These are phyloP conservation scores for Sporisorium graminicola DNA, from an alignment of 1,284 basidiomycete genomes.

Conservation along the genomic window DNA sequence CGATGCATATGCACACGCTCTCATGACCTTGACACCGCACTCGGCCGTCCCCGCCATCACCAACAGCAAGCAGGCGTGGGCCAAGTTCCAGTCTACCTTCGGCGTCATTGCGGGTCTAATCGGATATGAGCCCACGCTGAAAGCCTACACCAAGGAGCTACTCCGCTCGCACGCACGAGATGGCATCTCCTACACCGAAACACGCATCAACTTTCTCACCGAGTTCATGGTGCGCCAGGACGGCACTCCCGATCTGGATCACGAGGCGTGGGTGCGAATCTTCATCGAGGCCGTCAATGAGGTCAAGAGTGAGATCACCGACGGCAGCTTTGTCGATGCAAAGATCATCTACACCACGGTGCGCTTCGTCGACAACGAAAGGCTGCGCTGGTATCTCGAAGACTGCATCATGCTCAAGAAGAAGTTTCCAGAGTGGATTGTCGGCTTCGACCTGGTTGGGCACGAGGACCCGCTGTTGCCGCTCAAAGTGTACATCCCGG, in stretches of 20 bases:
- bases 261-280: constrained; percentile 76
- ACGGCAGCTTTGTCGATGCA: constrained; percentile 39
- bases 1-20: constrained; percentile 52
- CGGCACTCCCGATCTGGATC: constrained; percentile 75
- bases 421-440: constrained; percentile 80
- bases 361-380: constrained; percentile 75
- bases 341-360: constrained; percentile 76
- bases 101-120: constrained; percentile 65
- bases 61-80: constrained; percentile 60
- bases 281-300: constrained; percentile 76
- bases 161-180: constrained; percentile 77
- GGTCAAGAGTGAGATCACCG: constrained; percentile 59
- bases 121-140: constrained; percentile 74
- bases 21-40: constrained; percentile 60
- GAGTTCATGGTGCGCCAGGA: constrained; percentile 77
- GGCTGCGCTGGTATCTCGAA: constrained; percentile 78
- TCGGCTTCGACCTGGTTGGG: constrained; percentile 84
- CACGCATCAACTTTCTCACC: constrained; percentile 77
- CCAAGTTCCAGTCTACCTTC: constrained; percentile 59
- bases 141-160: constrained; percentile 76
- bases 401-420: constrained; percentile 81
- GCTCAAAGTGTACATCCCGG: constrained; percentile 77
- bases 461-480: constrained; percentile 78
- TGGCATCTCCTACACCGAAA: constrained; percentile 80
- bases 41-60: constrained; percentile 12